Percentiles rank a stretch among this genome's conserved stretches.
Evolutionary conservation across 2,329 filamentous ascomycete genomes (phyloP).

Genomic region (Epichloe aotearoae): DNA sequence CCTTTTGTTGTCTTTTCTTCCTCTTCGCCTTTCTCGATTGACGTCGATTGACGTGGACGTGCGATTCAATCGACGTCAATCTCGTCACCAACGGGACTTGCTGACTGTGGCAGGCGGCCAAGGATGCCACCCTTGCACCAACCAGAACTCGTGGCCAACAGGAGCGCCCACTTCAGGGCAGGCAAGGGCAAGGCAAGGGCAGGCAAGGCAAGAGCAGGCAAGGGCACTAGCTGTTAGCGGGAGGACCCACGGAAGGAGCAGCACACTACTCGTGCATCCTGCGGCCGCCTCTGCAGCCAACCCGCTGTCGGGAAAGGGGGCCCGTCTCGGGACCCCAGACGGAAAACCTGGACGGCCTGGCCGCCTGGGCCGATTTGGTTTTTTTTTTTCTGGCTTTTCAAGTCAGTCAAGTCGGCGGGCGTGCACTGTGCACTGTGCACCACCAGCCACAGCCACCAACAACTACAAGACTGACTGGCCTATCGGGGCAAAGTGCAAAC

Average conservation of each 20-base stretch:
- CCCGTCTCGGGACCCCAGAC: constrained; percentile 19
- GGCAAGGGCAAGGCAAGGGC: not conserved
- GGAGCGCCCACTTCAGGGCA: not conserved
- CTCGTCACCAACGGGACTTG: too few relatives aligned
- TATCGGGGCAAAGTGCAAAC: not conserved
- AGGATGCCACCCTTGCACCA: not conserved
- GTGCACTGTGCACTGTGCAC: too few relatives aligned
- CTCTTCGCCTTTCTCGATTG: too few relatives aligned
- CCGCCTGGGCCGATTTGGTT: not conserved
- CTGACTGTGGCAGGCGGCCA: too few relatives aligned
- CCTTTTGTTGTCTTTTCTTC: too few relatives aligned
- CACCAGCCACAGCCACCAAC: too few relatives aligned
- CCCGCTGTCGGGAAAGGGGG: constrained; percentile 22
- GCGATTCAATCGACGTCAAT: too few relatives aligned
- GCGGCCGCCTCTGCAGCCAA: constrained; percentile 26
- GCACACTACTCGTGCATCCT: constrained; percentile 22
- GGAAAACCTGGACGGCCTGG: not conserved
- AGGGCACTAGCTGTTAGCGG: not conserved
- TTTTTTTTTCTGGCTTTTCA: not conserved
- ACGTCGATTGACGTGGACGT: too few relatives aligned
- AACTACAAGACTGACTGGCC: not conserved
- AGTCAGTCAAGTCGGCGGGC: too few relatives aligned
- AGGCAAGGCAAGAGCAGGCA: not conserved
- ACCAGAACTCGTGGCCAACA: not conserved
- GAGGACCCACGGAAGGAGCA: constrained; percentile 10